A percentile compares a stretch with the other conserved stretches of the same genome.
Conservation (phyloP, 441 rosid genomes). For the Sinapis alba region DNA sequence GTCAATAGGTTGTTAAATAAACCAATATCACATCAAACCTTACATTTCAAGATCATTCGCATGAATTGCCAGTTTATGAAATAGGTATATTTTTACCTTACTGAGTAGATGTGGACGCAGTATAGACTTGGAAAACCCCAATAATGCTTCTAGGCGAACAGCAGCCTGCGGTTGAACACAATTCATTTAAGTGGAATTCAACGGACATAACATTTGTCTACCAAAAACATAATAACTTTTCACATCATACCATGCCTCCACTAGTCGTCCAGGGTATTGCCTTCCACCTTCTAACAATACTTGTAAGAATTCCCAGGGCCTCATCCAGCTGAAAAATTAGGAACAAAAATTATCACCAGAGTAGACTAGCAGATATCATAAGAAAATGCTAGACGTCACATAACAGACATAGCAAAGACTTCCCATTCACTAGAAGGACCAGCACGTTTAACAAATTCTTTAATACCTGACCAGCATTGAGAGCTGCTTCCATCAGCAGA, state of each 20-base stretch:
- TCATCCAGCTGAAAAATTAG: constrained; percentile 49
- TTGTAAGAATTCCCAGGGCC: constrained; percentile 53
- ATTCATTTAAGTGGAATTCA: neutral
- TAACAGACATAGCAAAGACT: constrained; percentile 4
- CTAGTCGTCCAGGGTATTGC: constrained; percentile 71
- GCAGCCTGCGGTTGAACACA: constrained; percentile 54
- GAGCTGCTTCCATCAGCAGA: constrained; percentile 83
- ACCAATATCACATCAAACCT: constrained; percentile 1
- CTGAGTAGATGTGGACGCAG: constrained; percentile 61
- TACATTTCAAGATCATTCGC: constrained; percentile 17
- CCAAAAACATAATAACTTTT: constrained; percentile 11
- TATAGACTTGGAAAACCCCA: constrained; percentile 57
- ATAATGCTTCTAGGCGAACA: constrained; percentile 61
- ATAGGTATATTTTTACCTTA: constrained; percentile 44
- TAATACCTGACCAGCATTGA: constrained; percentile 68
- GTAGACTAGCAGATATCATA: constrained; percentile 16
- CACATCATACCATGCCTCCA: constrained; percentile 71
- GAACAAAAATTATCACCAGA: constrained; percentile 4
- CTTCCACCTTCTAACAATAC: constrained; percentile 62
- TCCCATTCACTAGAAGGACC: constrained; percentile 12
- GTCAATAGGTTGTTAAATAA: constrained; percentile 15
- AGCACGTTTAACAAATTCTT: constrained; percentile 14
- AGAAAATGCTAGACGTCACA: constrained; percentile 11
- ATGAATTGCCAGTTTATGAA: neutral
- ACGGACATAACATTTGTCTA: constrained; percentile 5